Conservation (phyloP, 1,139 yeast species). For the Schwanniomyces etchellsii region DNA sequence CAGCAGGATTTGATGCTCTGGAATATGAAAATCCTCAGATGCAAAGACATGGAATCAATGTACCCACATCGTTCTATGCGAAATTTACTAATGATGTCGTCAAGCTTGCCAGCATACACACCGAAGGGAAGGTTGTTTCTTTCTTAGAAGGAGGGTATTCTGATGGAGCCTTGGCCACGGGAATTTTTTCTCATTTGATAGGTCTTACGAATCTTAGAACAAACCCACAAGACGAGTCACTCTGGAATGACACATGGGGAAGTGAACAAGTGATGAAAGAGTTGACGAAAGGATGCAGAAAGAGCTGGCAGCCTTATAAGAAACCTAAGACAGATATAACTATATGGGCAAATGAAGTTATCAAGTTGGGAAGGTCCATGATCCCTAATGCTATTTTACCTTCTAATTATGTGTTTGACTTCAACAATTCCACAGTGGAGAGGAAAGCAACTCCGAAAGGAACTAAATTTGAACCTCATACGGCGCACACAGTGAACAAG, state of each 20-base stretch:
- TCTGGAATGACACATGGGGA: constrained; percentile 66
- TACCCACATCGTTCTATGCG: constrained; percentile 77
- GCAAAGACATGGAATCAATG: constrained; percentile 83
- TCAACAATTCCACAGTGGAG: constrained; percentile 10
- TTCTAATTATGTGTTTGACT: constrained; percentile 31
- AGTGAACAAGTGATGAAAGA: constrained; percentile 59
- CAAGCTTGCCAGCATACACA: constrained; percentile 54
- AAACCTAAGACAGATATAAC: constrained; percentile 41
- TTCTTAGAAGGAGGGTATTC: constrained; percentile 85
- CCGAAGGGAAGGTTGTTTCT: constrained; percentile 62
- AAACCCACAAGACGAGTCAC: constrained; percentile 25
- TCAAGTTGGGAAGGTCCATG: constrained; percentile 61
- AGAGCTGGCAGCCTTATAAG: constrained; percentile 57
- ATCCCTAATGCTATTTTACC: constrained; percentile 54
- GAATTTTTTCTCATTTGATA: constrained; percentile 71
- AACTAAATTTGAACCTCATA: constrained; percentile 8
- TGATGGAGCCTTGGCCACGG: constrained; percentile 77
- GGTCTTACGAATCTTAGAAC: constrained; percentile 39
- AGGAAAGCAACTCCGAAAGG: constrained; percentile 1
- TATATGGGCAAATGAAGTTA: constrained; percentile 66
- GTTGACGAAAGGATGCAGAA: constrained; percentile 64
- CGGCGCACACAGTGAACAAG: constrained; percentile 13
- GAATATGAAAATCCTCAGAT: constrained; percentile 76
- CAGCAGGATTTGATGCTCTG: constrained; percentile 89
- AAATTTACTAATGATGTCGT: constrained; percentile 71